Conservation (phyloP, 2,329 filamentous ascomycete species). For the Pezicula neosporulosa region DNA sequence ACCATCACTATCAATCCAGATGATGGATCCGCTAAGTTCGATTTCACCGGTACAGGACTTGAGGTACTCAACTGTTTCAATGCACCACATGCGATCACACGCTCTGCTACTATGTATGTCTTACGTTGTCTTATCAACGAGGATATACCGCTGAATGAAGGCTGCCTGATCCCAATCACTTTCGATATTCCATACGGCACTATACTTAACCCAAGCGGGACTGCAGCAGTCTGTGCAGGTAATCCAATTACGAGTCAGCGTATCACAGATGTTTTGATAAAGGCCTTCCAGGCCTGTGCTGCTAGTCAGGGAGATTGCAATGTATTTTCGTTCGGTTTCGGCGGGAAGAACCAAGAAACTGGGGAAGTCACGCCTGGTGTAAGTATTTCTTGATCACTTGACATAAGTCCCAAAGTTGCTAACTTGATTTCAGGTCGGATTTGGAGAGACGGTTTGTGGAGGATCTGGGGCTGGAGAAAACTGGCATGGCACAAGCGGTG, state of each 20-base stretch:
- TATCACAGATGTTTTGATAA: slow-evolving; percentile 76
- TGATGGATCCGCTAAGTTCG: slow-evolving; percentile 70
- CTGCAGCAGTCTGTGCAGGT: slow-evolving; percentile 75
- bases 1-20: slow-evolving; percentile 68
- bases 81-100: slow-evolving; percentile 74
- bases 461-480: slow-evolving; percentile 68
- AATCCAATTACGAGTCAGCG: slow-evolving; percentile 77
- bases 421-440: slow-evolving; percentile 52
- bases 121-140: slow-evolving; percentile 72
- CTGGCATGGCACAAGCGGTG: slow-evolving; percentile 70
- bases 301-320: slow-evolving; percentile 78
- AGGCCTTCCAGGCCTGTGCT: slow-evolving; percentile 73
- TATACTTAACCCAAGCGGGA: slow-evolving; percentile 69
- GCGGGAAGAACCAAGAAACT: slow-evolving; percentile 53
- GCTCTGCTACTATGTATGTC: slow-evolving; percentile 79
- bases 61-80: slow-evolving; percentile 74
- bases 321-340: slow-evolving; percentile 78
- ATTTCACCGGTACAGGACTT: slow-evolving; percentile 71
- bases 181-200: slow-evolving; percentile 66
- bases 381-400: no score
- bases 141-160: slow-evolving; percentile 82
- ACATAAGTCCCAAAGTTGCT: no score
- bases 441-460: slow-evolving; percentile 80
- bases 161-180: slow-evolving; percentile 70
- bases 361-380: slow-evolving; percentile 56